Percentiles rank a stretch among this genome's conserved stretches.
Conservation (phyloP, 768 basidiomycete genomes). For the Lyophyllum shimeji region DNA sequence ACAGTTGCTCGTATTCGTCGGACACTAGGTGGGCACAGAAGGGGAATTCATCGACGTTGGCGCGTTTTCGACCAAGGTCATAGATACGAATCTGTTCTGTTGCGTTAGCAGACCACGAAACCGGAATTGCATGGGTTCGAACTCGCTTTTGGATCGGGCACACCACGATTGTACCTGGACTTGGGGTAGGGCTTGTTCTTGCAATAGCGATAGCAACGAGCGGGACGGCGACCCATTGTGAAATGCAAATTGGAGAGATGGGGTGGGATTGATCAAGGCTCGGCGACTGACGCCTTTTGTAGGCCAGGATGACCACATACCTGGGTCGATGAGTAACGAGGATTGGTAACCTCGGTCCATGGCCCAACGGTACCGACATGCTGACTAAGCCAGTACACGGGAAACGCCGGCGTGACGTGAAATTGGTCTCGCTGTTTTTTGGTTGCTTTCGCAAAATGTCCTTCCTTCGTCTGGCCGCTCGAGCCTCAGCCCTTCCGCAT, state of each 20-base stretch:
- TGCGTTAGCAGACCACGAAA: background rate
- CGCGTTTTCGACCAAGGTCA: constrained; percentile 94
- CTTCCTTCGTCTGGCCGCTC: constrained; percentile 51
- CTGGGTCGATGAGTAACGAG: too few species aligned
- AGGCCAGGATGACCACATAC: too few species aligned
- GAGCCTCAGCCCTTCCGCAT: constrained; percentile 43
- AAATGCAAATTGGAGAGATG: too few species aligned
- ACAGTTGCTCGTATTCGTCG: constrained; percentile 97
- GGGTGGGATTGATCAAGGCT: too few species aligned
- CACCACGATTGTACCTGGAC: constrained; percentile 97
- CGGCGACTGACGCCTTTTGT: too few species aligned
- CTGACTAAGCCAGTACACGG: constrained; percentile 3
- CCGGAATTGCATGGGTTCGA: background rate
- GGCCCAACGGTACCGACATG: background rate
- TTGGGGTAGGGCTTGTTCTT: constrained; percentile 99
- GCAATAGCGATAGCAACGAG: constrained; percentile 98
- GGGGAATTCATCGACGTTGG: constrained; percentile 96
- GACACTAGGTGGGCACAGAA: constrained; percentile 97
- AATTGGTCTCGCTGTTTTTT: constrained; percentile 11
- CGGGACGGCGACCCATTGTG: constrained; percentile 93
- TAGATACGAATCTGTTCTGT: constrained; percentile 84
- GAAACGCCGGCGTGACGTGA: constrained; percentile 15
- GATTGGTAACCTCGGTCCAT: too few species aligned
- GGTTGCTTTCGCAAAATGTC: constrained; percentile 40
- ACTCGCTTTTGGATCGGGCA: constrained; percentile 88